Conservation (phyloP, 306 rosid species). For the Acacia crassicarpa region DNA sequence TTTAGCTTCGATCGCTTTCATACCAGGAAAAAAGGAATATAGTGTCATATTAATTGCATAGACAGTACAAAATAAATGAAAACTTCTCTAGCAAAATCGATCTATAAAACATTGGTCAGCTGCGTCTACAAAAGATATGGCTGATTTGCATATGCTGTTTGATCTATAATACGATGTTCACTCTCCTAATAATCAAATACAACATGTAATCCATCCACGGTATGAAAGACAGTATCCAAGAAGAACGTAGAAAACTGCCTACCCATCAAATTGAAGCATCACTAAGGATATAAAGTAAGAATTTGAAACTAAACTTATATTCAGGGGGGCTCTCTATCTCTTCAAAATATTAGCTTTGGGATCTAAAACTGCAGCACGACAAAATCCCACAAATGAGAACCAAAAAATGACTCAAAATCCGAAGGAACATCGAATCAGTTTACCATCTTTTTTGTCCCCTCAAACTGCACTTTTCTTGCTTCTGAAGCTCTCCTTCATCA, state of each 20-base stretch:
- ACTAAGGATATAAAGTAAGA: neutral
- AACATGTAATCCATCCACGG: neutral
- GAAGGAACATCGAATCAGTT: neutral
- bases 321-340: neutral
- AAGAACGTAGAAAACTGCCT: neutral
- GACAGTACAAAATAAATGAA: neutral
- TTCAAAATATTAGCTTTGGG: neutral
- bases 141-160: neutral
- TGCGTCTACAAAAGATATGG: neutral
- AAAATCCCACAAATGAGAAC: neutral
- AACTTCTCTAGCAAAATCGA: neutral
- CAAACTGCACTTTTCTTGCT: slow-evolving; percentile 58
- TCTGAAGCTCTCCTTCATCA: slow-evolving; percentile 65
- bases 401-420: neutral
- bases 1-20: neutral
- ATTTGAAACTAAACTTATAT: neutral
- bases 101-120: neutral
- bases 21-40: neutral
- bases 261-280: neutral
- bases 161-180: neutral
- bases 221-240: neutral
- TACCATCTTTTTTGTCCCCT: neutral
- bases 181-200: neutral
- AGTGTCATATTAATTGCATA: neutral
- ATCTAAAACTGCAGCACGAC: neutral